Conservation (phyloP, 2,329 filamentous ascomycete genomes). For the Talaromyces sp. region DNA sequence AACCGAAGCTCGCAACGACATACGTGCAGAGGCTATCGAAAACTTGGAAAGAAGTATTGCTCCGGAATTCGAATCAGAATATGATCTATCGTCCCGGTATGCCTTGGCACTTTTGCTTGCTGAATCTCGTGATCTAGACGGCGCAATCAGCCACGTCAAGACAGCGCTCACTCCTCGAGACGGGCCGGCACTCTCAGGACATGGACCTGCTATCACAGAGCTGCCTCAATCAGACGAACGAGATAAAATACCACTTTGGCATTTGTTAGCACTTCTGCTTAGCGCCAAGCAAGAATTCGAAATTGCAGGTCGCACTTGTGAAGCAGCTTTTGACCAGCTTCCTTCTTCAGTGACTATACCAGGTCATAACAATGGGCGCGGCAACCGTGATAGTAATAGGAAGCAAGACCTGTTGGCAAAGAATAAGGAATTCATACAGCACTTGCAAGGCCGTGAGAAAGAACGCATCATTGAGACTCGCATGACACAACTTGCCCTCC, state of each 20-base stretch:
- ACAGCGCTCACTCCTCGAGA: slow-evolving; percentile 55
- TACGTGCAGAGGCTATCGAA: slow-evolving; percentile 74
- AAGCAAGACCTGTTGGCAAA: slow-evolving; percentile 21
- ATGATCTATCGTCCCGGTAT: slow-evolving; percentile 75
- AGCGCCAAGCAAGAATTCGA: slow-evolving; percentile 83
- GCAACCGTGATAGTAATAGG: slow-evolving; percentile 25
- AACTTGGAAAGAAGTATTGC: slow-evolving; percentile 72
- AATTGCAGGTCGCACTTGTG: slow-evolving; percentile 77
- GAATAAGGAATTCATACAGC: slow-evolving; percentile 62
- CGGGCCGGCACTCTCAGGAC: slow-evolving; percentile 24
- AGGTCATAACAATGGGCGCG: slow-evolving; percentile 55
- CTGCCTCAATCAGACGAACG: slow-evolving; percentile 37
- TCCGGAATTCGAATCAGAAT: slow-evolving; percentile 62
- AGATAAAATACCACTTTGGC: slow-evolving; percentile 79
- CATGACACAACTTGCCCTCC: slow-evolving; percentile 84
- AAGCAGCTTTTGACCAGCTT: slow-evolving; percentile 89
- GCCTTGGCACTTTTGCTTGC: slow-evolving; percentile 81
- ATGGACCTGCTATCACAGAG: slow-evolving; percentile 35
- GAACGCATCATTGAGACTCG: slow-evolving; percentile 88
- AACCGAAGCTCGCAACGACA: slow-evolving; percentile 65
- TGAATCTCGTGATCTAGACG: slow-evolving; percentile 75
- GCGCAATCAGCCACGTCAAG: slow-evolving; percentile 80
- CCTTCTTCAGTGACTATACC: slow-evolving; percentile 69
- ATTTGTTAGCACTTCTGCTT: slow-evolving; percentile 80
- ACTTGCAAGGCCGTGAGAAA: slow-evolving; percentile 81